phyloP scores from a whole-genome alignment of 2,329 filamentous ascomycete genomes.

The Xylaria sp. region DNA sequence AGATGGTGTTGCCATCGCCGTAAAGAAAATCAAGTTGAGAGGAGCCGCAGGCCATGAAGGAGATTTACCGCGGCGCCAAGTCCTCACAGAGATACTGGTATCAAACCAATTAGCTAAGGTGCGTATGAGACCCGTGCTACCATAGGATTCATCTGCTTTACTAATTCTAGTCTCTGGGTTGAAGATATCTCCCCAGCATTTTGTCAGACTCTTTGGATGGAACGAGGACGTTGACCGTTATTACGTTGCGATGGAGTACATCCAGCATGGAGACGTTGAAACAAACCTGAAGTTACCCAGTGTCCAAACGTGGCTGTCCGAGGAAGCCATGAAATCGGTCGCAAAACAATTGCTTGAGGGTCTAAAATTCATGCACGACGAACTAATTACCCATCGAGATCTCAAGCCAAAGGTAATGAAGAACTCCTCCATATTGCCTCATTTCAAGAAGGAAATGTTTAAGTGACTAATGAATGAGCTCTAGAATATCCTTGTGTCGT shows the following conservation, averaged over 20 bases:
- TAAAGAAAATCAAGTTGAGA: no score
- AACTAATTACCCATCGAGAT: neutral
- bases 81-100: no score
- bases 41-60: no score
- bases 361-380: neutral
- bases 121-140: neutral
- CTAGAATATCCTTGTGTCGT: conserved; percentile 7
- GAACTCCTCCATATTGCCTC: neutral
- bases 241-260: conserved; percentile 4
- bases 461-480: neutral
- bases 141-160: neutral
- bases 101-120: neutral
- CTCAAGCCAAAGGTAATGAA: conserved; percentile 4
- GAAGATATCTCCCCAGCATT: neutral
- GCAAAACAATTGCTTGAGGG: neutral
- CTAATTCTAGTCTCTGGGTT: neutral
- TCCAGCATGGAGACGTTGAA: neutral
- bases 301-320: neutral
- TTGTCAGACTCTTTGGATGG: neutral
- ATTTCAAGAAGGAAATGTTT: neutral
- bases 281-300: neutral
- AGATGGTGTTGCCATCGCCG: no score
- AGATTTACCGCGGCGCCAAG: no score
- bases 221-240: neutral
- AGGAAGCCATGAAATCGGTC: neutral